These are phyloP conservation scores for Pseudogymnoascus sp. DNA, from an alignment of 2,329 filamentous ascomycete species.

Conservation along the genomic window DNA sequence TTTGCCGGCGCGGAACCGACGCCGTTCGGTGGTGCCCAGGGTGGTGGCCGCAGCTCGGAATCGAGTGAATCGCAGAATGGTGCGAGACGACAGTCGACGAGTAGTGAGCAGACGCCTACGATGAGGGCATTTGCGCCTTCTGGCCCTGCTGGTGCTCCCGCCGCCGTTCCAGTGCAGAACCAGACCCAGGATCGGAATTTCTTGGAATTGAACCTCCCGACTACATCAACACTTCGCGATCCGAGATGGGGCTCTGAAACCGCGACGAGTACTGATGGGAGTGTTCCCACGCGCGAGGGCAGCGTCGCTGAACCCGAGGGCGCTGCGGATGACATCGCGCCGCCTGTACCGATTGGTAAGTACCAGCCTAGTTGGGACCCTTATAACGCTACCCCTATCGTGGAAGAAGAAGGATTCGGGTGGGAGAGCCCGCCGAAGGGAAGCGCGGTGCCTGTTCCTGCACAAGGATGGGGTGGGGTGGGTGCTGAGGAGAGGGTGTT, in stretches of 20 bases:
- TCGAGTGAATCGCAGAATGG: neutral
- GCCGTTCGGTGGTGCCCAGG: neutral
- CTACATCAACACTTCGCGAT: neutral
- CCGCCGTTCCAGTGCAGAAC: neutral
- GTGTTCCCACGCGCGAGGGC: neutral
- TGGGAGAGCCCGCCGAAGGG: slow-evolving; percentile 14
- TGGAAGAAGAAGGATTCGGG: slow-evolving; percentile 32
- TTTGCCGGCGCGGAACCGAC: neutral
- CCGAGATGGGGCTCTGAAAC: neutral
- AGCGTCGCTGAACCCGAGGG: neutral
- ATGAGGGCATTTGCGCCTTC: neutral
- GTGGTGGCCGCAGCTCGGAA: neutral
- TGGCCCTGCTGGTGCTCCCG: neutral
- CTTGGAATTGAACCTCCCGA: neutral
- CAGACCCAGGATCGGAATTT: neutral
- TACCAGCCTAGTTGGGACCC: slow-evolving; percentile 31
- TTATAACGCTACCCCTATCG: slow-evolving; percentile 29
- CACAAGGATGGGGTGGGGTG: neutral
- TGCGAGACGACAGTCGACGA: neutral
- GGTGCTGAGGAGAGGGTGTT: neutral
- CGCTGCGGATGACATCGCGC: slow-evolving; percentile 14
- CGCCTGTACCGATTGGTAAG: slow-evolving; percentile 29
- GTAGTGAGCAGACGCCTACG: neutral
- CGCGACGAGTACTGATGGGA: neutral
- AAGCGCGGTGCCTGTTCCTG: neutral